phyloP scores from a whole-genome alignment of 345 rosid genomes.

The Gossypium longicalyx region DNA sequence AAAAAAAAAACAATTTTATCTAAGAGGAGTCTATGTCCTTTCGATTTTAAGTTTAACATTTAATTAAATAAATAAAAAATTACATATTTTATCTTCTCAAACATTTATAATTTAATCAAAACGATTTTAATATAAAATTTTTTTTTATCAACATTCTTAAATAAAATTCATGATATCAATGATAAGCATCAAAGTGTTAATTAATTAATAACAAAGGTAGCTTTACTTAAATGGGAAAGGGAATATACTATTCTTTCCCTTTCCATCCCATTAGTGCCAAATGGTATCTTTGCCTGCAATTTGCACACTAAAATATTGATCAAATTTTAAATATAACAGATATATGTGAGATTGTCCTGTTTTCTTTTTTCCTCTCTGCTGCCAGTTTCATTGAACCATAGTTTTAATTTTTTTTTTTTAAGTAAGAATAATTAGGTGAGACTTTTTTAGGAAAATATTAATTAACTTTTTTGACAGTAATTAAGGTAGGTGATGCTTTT shows the following conservation, averaged over 20 bases:
- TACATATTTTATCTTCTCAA: too few relatives aligned
- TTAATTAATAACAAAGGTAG: not conserved
- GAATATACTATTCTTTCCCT: not conserved
- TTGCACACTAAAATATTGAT: too few relatives aligned
- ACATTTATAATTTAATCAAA: too few relatives aligned
- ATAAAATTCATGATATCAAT: not conserved
- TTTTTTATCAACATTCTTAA: not conserved
- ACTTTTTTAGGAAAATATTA: not conserved
- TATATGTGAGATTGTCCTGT: not conserved
- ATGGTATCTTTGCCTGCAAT: conserved; percentile 11
- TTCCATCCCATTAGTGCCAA: not conserved
- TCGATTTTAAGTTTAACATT: too few relatives aligned
- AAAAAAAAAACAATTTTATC: too few relatives aligned
- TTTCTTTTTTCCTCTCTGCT: conserved; percentile 5
- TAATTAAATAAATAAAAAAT: too few relatives aligned
- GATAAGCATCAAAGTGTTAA: not conserved
- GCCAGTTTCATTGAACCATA: not conserved
- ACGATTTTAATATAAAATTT: too few relatives aligned
- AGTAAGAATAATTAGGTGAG: not conserved
- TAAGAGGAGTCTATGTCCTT: too few relatives aligned
- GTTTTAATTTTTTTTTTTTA: not conserved
- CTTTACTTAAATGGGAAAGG: conserved; percentile 13
- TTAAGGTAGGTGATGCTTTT: not conserved
- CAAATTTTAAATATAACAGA: not conserved
- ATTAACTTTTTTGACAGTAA: not conserved